Evolutionary conservation across 257 asterid species (phyloP), one percentile per base, ranked within the genome.

Genomic region (Hygrophila difformis): DNA sequence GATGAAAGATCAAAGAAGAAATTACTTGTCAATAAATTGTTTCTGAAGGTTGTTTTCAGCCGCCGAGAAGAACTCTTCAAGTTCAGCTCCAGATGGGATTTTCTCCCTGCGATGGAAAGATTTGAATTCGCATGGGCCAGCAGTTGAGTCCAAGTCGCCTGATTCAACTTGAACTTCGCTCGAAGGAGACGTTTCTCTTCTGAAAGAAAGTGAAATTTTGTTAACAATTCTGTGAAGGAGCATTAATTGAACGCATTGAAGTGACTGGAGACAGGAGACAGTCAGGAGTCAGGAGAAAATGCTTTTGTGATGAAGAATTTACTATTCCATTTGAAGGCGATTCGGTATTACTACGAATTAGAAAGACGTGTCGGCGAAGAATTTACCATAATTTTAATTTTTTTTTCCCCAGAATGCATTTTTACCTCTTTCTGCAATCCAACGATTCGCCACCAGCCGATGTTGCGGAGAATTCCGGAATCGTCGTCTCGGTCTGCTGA

Each of bases 51-150:
- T 57, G 28, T 69, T 64, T 57, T 83, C 85, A 11, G 85, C 85
- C 12, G 57, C 55, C 12, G 72, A 44, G 62, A 83, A 83, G 62
- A 79, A 79, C 3, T 61, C 79, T 34, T 77, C 85, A 3, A 83
- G 47, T 18, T 83, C 94, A 33, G 59, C 70, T 11, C 46, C 70
- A 0, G 75, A 65, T 1, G 88, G 87, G 60, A 60, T 59, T 51
- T 58, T 74, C 52, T 18, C 60, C 42, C 39, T 44, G 8, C 44
- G 57, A 33, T 51, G 48, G 54, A 17, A 49, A 56, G 51, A 55
- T 40, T 41, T 63, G 15, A 61, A 54, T 57, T 44, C 64, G 7
- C 21, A 55, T 8, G 62, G 71, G 62, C 35, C 47, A 9, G 48
- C 58, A 35, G 67, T 36, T 3, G 84, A 61, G 55, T 66, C 79